Base-by-base conservation (phyloP, 179 eudicot species). In the Heliamphora pulchella region DNA sequence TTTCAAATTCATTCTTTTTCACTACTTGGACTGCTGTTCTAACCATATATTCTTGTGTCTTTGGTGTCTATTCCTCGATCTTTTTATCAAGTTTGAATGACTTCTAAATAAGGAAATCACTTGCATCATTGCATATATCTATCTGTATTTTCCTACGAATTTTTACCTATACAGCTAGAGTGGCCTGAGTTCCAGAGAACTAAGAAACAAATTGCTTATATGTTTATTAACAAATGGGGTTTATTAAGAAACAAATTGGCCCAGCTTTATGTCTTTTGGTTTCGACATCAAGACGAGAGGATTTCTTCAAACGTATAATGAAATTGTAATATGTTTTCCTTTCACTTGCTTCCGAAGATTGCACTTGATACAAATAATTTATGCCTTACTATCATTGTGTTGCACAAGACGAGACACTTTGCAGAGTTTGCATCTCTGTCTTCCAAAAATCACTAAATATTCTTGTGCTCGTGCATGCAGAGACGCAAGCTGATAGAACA, bases 401-500 rank as follows among this genome's bases (percentile, higher is more conserved):
- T 57, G 66, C 18, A 57, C 18, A 74, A 5, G 8, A 51, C 11
- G 2, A 50, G 41, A 13, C 69, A 43, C 67, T 63, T 66, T 6
- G 11, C 3, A 14, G 13, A 39, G 31, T 0, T 4, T 50, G 44
- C 47, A n/a, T 41, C 8, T 6, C 2, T 20, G 20, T 41, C n/a
- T 70, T 18, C 8, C 2, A n/a, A 20, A 71, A 70, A 43, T 17
- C 18, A 14, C 43, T 22, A 6, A 10, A 61, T 8, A 11, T 43
- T 14, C 10, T 18, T 41, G 31, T 65, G 46, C 8, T 64, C 51
- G 22, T 47, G 41, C 22, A 59, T 83, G 86, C 97, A 96, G 98
- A 94, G 89, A 79, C 89, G 94, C 47, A 91, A 92, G 86, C 62
- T 87, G 68, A 84, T 96, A 51, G 97, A 96, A 77, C 85, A 86